These are phyloP conservation scores for Carex littledalei DNA, from an alignment of 176 grass and related monocot genomes.

Conservation along the genomic window DNA sequence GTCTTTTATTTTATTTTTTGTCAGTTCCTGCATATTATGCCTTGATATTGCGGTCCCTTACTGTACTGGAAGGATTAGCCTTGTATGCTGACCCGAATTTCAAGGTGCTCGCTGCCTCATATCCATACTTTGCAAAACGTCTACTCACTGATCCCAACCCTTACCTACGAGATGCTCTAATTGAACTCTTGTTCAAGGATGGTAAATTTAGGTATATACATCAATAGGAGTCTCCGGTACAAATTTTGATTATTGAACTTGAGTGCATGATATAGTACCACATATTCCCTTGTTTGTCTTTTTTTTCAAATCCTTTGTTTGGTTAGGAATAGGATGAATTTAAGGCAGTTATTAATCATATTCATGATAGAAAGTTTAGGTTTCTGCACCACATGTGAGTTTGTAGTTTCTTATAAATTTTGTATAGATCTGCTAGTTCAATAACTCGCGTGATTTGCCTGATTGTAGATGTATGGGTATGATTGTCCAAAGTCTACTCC, in stretches of 20 bases:
- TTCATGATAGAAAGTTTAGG: neutral
- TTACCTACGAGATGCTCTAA: constrained; percentile 96
- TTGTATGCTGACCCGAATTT: constrained; percentile 92
- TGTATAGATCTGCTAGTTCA: neutral
- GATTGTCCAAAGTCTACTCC: neutral
- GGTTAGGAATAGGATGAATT: neutral
- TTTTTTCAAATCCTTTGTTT: neutral
- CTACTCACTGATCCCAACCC: constrained; percentile 96
- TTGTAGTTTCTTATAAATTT: neutral
- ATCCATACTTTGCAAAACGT: constrained; percentile 99
- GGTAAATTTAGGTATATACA: constrained; percentile 79
- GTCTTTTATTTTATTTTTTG: constrained; percentile 30
- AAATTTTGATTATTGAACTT: constrained; percentile 15
- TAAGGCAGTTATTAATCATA: neutral
- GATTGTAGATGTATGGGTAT: neutral
- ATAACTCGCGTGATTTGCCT: neutral
- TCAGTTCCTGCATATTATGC: constrained; percentile 94
- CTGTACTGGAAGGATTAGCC: constrained; percentile 93
- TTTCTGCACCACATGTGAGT: neutral
- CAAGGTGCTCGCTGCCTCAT: constrained; percentile 97
- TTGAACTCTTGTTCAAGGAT: constrained; percentile 97
- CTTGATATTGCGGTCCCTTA: constrained; percentile 86
- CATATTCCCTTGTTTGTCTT: neutral
- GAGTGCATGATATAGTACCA: neutral
- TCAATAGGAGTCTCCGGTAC: constrained; percentile 13